Conservation (phyloP, 1,139 yeast species). For the Blastobotrys proliferans region DNA sequence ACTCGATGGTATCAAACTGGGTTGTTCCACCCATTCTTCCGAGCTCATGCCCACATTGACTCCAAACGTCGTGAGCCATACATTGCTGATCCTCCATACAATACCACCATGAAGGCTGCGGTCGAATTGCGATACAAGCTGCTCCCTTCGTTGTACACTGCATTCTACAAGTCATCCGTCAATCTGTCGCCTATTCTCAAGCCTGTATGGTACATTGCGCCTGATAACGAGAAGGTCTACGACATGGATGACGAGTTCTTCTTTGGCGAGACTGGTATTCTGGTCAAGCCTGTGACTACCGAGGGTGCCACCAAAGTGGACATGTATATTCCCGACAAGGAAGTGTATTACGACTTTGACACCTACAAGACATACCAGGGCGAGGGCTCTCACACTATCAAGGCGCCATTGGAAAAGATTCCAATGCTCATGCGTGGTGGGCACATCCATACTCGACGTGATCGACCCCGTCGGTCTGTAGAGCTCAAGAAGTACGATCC, state of each 20-base stretch:
- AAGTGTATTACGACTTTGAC: conserved; percentile 51
- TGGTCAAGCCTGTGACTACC: conserved; percentile 78
- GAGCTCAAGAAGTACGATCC: conserved; percentile 79
- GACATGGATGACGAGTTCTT: conserved; percentile 80
- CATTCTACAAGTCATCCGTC: conserved; percentile 61
- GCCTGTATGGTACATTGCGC: conserved; percentile 69
- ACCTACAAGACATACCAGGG: conserved; percentile 45
- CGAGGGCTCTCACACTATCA: conserved; percentile 37
- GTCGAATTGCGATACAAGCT: conserved; percentile 68
- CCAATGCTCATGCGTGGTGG: conserved; percentile 83
- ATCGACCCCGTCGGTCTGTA: conserved; percentile 75
- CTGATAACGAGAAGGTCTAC: conserved; percentile 48
- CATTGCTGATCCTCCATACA: conserved; percentile 71
- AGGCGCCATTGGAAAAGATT: conserved; percentile 55
- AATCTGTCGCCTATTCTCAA: conserved; percentile 68
- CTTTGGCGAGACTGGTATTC: conserved; percentile 65
- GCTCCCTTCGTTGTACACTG: conserved; percentile 75
- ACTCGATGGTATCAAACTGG: conserved; percentile 97
- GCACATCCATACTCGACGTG: conserved; percentile 60
- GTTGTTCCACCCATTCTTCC: conserved; percentile 90
- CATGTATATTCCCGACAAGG: conserved; percentile 62
- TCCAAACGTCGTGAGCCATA: conserved; percentile 91
- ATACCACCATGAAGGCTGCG: conserved; percentile 65
- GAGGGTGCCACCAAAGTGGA: conserved; percentile 45
- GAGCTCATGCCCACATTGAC: conserved; percentile 96